Evolutionary conservation across 2,329 filamentous ascomycete species (phyloP).

Genomic region (Verticillium klebahnii): DNA sequence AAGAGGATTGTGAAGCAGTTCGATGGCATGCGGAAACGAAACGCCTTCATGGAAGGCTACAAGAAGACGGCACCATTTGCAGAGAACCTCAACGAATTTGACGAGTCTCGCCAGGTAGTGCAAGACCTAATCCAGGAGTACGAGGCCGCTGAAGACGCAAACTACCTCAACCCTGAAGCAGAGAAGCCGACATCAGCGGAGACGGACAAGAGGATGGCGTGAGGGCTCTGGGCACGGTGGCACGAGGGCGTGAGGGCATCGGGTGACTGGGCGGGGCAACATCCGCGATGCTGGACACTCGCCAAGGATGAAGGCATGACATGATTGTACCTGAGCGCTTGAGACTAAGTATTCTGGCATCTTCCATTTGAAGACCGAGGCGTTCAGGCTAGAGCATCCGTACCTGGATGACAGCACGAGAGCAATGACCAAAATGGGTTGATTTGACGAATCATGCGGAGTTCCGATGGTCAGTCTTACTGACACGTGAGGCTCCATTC

Average conservation of each 20-base stretch:
- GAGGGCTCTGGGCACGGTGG: conserved; percentile 3
- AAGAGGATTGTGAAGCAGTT: conserved; percentile 91
- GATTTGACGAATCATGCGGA: background rate
- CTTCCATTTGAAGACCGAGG: background rate
- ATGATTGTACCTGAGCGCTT: background rate
- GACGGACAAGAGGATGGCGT: conserved; percentile 45
- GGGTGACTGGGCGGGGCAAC: background rate
- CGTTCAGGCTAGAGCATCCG: conserved; percentile 6
- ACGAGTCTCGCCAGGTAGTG: conserved; percentile 89
- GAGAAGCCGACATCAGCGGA: conserved; percentile 49
- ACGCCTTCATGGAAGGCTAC: conserved; percentile 94
- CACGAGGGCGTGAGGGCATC: background rate
- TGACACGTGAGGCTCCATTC: background rate
- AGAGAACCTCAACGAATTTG: conserved; percentile 89
- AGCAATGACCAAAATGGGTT: background rate
- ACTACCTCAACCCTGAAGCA: conserved; percentile 78
- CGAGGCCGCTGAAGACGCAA: conserved; percentile 85
- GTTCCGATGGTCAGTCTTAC: background rate
- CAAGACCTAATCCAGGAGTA: conserved; percentile 90
- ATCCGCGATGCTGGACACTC: background rate
- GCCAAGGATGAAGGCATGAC: background rate
- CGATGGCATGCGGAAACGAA: conserved; percentile 89
- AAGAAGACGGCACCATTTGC: conserved; percentile 93
- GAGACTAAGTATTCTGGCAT: background rate
- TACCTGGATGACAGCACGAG: conserved; percentile 5